A percentile compares a stretch with the other conserved stretches of the same genome.
Conservation (phyloP, 2,329 filamentous ascomycete species). For the Penicillium sp. region DNA sequence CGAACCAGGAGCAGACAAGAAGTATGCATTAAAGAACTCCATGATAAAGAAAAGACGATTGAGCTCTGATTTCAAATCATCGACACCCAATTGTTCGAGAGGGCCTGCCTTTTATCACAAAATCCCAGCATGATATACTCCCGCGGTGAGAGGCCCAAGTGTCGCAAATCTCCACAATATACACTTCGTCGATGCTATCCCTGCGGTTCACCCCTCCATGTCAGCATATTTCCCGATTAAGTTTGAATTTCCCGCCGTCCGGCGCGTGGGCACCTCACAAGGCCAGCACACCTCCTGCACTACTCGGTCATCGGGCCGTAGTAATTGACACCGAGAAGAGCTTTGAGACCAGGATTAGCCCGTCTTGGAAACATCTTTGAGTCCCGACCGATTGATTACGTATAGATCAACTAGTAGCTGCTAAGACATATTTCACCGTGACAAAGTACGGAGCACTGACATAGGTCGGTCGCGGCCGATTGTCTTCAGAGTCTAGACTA, state of each 20-base stretch:
- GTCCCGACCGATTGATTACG: neutral
- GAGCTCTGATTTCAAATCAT: neutral
- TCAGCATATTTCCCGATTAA: slow-evolving; percentile 25
- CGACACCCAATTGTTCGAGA: neutral
- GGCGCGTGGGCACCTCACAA: neutral
- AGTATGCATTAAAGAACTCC: slow-evolving; percentile 20
- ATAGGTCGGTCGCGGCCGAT: neutral
- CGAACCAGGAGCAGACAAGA: slow-evolving; percentile 13
- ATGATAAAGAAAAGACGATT: slow-evolving; percentile 1
- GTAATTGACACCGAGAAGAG: neutral
- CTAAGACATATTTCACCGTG: too few species aligned
- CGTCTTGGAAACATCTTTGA: neutral
- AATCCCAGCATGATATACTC: slow-evolving; percentile 20
- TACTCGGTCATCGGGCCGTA: neutral
- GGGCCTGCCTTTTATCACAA: neutral
- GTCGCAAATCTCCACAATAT: slow-evolving; percentile 19
- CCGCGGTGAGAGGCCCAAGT: slow-evolving; percentile 13
- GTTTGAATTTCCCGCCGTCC: slow-evolving; percentile 27
- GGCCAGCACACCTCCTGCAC: neutral
- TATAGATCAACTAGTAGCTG: too few species aligned
- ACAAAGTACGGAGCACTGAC: neutral
- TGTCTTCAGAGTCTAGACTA: neutral
- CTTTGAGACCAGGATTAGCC: neutral
- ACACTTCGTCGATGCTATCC: slow-evolving; percentile 10
- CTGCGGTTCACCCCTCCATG: slow-evolving; percentile 9